These are phyloP conservation scores for Tympanopsis confertula DNA, from an alignment of 2,329 filamentous ascomycete species.

Conservation along the genomic window DNA sequence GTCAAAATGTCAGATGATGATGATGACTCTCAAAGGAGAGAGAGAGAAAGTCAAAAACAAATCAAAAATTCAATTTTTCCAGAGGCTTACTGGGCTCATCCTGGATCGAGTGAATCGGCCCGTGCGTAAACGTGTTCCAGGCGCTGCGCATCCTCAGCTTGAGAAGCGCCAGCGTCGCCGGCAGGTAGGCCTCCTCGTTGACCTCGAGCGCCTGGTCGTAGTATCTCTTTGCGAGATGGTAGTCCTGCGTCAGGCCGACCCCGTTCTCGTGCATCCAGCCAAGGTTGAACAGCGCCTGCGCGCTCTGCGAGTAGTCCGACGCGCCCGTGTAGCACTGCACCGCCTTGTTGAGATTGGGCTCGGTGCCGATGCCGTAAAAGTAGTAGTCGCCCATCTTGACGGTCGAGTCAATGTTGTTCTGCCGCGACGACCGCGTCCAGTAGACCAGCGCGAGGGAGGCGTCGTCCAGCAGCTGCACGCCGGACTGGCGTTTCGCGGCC, in stretches of 20 bases:
- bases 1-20: too few relatives aligned
- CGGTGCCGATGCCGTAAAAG: conserved; percentile 66
- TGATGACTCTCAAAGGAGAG: too few relatives aligned
- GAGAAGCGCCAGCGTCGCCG: conserved; percentile 76
- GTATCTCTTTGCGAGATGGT: conserved; percentile 89
- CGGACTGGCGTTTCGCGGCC: too few relatives aligned
- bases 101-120: conserved; percentile 82
- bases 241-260: conserved; percentile 83
- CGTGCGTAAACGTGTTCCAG: conserved; percentile 87
- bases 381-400: conserved; percentile 99
- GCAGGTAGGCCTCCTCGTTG: conserved; percentile 85
- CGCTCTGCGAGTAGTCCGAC: conserved; percentile 80
- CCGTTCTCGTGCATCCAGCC: conserved; percentile 99
- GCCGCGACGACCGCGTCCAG: conserved; percentile 89
- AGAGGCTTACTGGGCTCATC: conserved; percentile 67
- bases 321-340: conserved; percentile 87
- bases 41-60: conserved; percentile 2
- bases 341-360: conserved; percentile 68
- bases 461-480: conserved; percentile 35
- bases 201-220: conserved; percentile 88
- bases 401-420: conserved; percentile 83
- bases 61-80: too few relatives aligned
- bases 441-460: conserved; percentile 67
- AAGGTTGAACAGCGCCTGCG: conserved; percentile 91
- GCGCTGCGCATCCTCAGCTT: conserved; percentile 77